A percentile compares a stretch with the other conserved stretches of the same genome.
phyloP scores from a whole-genome alignment of 495 filamentous ascomycete genomes.

The Xylaria scruposa region DNA sequence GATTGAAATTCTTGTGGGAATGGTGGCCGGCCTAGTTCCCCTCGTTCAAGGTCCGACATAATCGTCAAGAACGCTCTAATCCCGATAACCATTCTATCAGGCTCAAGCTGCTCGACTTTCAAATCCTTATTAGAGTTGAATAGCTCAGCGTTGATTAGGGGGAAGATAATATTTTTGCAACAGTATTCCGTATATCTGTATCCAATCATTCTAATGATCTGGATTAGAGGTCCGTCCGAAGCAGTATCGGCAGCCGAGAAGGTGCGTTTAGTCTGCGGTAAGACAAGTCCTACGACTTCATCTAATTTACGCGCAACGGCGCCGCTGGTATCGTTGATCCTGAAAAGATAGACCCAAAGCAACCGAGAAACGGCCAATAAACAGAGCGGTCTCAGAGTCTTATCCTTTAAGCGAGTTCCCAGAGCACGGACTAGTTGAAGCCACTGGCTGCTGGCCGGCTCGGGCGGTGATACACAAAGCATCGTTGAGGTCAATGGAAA shows the following conservation, averaged over 20 bases:
- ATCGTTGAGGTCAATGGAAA: conserved; percentile 86
- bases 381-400: conserved; percentile 76
- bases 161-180: conserved; percentile 90
- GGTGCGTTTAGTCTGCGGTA: conserved; percentile 76
- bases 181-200: conserved; percentile 92
- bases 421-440: conserved; percentile 76
- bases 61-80: conserved; percentile 92
- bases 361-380: conserved; percentile 89
- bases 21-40: conserved; percentile 76
- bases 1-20: conserved; percentile 71
- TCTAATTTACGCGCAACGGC: conserved; percentile 80
- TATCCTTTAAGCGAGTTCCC: conserved; percentile 82
- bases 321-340: conserved; percentile 70
- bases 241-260: conserved; percentile 80
- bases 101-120: conserved; percentile 91
- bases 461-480: conserved; percentile 84
- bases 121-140: conserved; percentile 80
- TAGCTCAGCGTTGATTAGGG: conserved; percentile 88
- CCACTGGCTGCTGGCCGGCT: conserved; percentile 86
- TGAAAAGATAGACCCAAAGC: conserved; percentile 96
- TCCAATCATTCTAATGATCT: conserved; percentile 93
- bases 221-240: conserved; percentile 86
- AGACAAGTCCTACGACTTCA: conserved; percentile 80
- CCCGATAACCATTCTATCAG: conserved; percentile 94
- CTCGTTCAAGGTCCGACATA: conserved; percentile 91